Percentiles rank a stretch among this genome's conserved stretches.
phyloP scores from a whole-genome alignment of 2,329 filamentous ascomycete genomes.

The Xylaria sp. region DNA sequence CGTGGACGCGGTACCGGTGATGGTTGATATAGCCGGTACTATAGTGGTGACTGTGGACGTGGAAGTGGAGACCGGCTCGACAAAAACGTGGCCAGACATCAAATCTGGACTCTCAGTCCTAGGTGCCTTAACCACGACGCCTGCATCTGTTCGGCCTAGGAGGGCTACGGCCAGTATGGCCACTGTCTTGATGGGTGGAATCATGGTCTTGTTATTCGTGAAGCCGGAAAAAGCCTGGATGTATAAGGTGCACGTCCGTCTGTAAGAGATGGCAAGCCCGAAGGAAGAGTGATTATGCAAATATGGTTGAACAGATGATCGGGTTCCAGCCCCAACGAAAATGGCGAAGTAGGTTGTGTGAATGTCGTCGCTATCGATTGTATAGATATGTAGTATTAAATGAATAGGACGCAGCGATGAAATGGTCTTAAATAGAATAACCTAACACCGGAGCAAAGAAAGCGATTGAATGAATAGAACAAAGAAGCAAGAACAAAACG shows the following conservation, averaged over 20 bases:
- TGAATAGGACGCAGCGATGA: background rate
- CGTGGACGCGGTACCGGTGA: background rate
- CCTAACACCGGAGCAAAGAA: background rate
- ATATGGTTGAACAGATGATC: background rate
- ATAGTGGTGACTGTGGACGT: background rate
- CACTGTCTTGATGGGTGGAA: conserved; percentile 19
- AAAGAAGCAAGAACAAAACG: conserved; percentile 4
- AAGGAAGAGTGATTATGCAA: background rate
- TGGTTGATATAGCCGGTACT: conserved; percentile 1
- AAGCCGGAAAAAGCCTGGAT: background rate
- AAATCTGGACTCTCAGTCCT: conserved; percentile 15
- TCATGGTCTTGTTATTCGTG: background rate
- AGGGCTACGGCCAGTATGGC: conserved; percentile 9
- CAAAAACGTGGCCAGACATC: background rate
- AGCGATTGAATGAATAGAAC: background rate
- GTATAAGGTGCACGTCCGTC: background rate
- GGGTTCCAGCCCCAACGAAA: conserved; percentile 7
- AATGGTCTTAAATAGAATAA: background rate
- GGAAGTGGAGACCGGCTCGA: background rate
- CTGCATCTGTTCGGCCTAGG: conserved; percentile 18
- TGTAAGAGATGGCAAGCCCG: background rate
- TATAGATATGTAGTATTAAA: background rate
- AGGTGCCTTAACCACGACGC: conserved; percentile 17
- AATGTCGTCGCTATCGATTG: background rate
- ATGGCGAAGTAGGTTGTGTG: background rate